Base-by-base conservation (phyloP, 768 basidiomycete genomes). In the Lepiota venenata region DNA sequence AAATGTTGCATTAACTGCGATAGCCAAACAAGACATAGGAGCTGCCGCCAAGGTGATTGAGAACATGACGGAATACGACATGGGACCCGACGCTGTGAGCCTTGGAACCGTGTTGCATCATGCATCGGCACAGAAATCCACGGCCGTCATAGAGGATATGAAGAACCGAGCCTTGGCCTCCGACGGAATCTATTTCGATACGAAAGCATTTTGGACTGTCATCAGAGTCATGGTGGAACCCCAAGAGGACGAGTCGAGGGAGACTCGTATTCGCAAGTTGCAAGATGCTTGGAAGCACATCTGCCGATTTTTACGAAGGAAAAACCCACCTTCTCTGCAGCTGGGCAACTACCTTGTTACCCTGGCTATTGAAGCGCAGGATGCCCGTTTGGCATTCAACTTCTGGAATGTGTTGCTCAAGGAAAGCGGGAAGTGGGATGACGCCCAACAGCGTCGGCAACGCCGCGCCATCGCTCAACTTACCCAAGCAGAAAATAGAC, bases 61-160 rank as follows among this genome's bases (percentile, higher is more conserved):
- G 51, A 71, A 72, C 29, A 86, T 88, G 82, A 59, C 69, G 1
- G 59, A 66, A 14, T 60, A 61, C 21, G 81, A 83, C 15, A 56
- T 85, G 25, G 62, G 60, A 37, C 85, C 85, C 0, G 79, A 83
- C 61, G 68, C 66, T 18, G 74, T 82, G 35, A 78, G 81, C 40
- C 82, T 78, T 66, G 84, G 82, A 27, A 86, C 84, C 0, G 76
- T 86, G 40, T 68, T 89, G 55, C 83, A 86, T 56, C 71, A 75
- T 53, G 85, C 87, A 9, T 66, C 79, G 32, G 58, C 66, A 18
- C 73, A 76, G 44, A 69, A 70, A 22, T 75, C 85, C 50, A 55
- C 60, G 45, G 64, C 70, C 27, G 66, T 87, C 22, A 79, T 78
- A 29, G 56, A 63, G 12, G 61, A 70, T 40, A 66, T 87, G 61